Evolutionary conservation across 2,329 filamentous ascomycete species (phyloP).

Genomic region (Nectriaceae sp.): DNA sequence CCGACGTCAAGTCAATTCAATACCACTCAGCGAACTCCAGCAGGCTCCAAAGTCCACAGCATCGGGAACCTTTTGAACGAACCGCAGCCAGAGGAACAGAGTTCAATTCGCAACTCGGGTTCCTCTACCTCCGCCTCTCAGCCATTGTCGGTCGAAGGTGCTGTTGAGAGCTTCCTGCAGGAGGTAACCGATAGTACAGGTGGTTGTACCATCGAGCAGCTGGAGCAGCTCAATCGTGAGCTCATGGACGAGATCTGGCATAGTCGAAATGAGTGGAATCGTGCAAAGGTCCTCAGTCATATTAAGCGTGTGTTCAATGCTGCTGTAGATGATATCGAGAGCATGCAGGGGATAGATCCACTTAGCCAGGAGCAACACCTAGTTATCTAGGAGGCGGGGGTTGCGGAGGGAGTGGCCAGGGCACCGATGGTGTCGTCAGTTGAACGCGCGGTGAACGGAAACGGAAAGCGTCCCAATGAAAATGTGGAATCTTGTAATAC

Average conservation of each 20-base stretch:
- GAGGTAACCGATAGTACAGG: slow-evolving; percentile 68
- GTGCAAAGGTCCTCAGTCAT: slow-evolving; percentile 67
- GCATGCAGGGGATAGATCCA: slow-evolving; percentile 46
- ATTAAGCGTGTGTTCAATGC: slow-evolving; percentile 75
- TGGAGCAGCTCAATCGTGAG: slow-evolving; percentile 89
- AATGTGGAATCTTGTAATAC: slow-evolving; percentile 6
- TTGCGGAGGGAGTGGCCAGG: neutral
- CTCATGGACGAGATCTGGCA: slow-evolving; percentile 92
- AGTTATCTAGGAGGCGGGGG: slow-evolving; percentile 7
- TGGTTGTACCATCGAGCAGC: slow-evolving; percentile 85
- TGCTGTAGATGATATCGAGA: slow-evolving; percentile 68
- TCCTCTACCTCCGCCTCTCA: slow-evolving; percentile 48
- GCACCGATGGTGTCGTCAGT: neutral
- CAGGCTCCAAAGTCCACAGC: slow-evolving; percentile 36
- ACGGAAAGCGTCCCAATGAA: neutral
- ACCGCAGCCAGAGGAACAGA: slow-evolving; percentile 36
- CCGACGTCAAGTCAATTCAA: slow-evolving; percentile 42
- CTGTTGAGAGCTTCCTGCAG: slow-evolving; percentile 60
- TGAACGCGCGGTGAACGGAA: too few species aligned
- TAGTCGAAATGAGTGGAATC: slow-evolving; percentile 78
- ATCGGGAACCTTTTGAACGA: slow-evolving; percentile 44
- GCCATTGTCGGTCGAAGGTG: slow-evolving; percentile 46
- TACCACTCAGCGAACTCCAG: slow-evolving; percentile 27
- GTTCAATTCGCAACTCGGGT: slow-evolving; percentile 32
- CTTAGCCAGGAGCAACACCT: slow-evolving; percentile 41